Percentiles rank a stretch among this genome's conserved stretches.
These are phyloP conservation scores for Lactifluus volemus DNA, from an alignment of 768 basidiomycete species.

Conservation along the genomic window DNA sequence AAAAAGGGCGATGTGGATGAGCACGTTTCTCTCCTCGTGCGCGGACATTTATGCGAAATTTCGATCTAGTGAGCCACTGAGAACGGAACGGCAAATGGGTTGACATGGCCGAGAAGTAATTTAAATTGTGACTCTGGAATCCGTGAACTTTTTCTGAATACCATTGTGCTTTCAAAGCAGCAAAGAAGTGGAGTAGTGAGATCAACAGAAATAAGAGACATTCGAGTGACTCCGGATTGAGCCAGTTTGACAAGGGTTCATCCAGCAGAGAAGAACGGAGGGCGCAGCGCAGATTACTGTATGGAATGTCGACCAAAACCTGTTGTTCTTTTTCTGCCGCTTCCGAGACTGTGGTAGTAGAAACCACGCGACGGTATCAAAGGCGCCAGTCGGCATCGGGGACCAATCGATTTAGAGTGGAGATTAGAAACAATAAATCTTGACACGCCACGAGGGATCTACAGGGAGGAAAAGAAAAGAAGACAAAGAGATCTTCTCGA, in stretches of 20 bases:
- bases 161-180: not conserved
- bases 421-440: constrained; percentile 15
- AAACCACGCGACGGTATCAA: not conserved
- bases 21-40: not conserved
- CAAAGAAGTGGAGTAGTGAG: not conserved
- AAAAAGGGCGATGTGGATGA: constrained; percentile 2
- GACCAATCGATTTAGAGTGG: constrained; percentile 12
- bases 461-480: not conserved
- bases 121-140: not conserved
- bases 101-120: constrained; percentile 6
- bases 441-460: constrained; percentile 10
- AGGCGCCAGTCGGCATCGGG: not conserved
- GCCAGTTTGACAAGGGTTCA: constrained; percentile 3
- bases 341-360: not conserved
- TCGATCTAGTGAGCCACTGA: not conserved
- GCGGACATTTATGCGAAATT: not conserved
- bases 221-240: not conserved
- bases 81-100: not conserved
- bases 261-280: constrained; percentile 6
- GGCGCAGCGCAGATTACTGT: constrained; percentile 8
- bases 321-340: not conserved
- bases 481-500: constrained; percentile 2
- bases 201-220: not conserved
- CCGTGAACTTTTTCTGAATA: not conserved
- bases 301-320: not conserved